A percentile compares a stretch with the other conserved stretches of the same genome.
Evolutionary conservation across 2,329 filamentous ascomycete genomes (phyloP).

Genomic region (Zymoseptoria brevis): DNA sequence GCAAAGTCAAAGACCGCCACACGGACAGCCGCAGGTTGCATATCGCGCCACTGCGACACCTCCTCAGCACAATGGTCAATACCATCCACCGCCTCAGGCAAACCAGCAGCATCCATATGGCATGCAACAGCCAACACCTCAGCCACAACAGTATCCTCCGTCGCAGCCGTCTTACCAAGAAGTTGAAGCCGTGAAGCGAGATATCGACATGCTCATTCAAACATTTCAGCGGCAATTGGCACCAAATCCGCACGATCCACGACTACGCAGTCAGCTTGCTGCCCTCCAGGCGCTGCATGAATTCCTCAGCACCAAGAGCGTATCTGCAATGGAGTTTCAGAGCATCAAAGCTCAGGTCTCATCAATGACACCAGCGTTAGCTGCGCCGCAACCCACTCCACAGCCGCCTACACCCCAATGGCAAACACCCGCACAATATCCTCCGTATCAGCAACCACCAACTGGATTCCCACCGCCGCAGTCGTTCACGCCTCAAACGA

Average conservation of each 20-base stretch:
- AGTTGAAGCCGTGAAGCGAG: slow-evolving; percentile 64
- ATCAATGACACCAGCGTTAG: slow-evolving; percentile 57
- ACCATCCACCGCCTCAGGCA: slow-evolving; percentile 28
- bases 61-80: slow-evolving; percentile 44
- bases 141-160: slow-evolving; percentile 16
- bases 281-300: slow-evolving; percentile 79
- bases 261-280: slow-evolving; percentile 70
- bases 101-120: slow-evolving; percentile 29
- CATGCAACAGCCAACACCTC: slow-evolving; percentile 20
- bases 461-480: slow-evolving; percentile 16
- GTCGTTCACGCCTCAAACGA: slow-evolving; percentile 13
- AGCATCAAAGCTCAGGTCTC: slow-evolving; percentile 79
- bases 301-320: slow-evolving; percentile 66
- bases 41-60: slow-evolving; percentile 70
- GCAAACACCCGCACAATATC: slow-evolving; percentile 21
- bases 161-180: slow-evolving; percentile 17
- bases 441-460: slow-evolving; percentile 24
- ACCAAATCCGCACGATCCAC: slow-evolving; percentile 65
- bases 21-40: slow-evolving; percentile 44
- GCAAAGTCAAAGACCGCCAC: slow-evolving; percentile 46
- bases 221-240: slow-evolving; percentile 67
- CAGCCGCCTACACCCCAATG: slow-evolving; percentile 28
- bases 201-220: slow-evolving; percentile 71
- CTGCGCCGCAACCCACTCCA: slow-evolving; percentile 27
- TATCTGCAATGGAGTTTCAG: slow-evolving; percentile 73